These are phyloP conservation scores for Penicillium sp. DNA, from an alignment of 2,329 filamentous ascomycete species.

Conservation along the genomic window DNA sequence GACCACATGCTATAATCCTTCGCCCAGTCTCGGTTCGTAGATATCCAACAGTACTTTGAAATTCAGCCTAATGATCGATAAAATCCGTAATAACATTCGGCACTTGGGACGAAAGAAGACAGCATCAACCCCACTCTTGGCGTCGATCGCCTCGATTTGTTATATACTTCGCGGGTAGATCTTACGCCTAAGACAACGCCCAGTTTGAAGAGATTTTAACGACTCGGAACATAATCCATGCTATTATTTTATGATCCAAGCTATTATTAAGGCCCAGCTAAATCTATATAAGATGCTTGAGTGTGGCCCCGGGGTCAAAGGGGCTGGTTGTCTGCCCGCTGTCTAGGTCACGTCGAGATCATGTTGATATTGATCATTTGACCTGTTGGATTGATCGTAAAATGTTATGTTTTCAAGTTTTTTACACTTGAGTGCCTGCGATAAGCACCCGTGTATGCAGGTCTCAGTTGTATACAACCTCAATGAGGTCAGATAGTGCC, in stretches of 20 bases:
- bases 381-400: not conserved
- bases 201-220: not conserved
- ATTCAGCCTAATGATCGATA: not conserved
- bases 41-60: not conserved
- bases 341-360: not conserved
- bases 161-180: not conserved
- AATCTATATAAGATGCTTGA: not conserved
- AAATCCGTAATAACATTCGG: not conserved
- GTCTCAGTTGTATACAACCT: not conserved
- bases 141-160: not conserved
- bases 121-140: conserved; percentile 4
- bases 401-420: not conserved
- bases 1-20: not conserved
- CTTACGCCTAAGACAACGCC: not conserved
- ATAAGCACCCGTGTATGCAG: not conserved
- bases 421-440: not conserved
- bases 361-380: not conserved
- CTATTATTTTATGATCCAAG: too few species aligned
- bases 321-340: not conserved
- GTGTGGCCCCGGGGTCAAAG: not conserved
- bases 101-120: not conserved
- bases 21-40: not conserved
- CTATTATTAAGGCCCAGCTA: not conserved
- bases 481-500: too few species aligned
- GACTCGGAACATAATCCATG: too few species aligned